Base-by-base conservation (phyloP, 345 rosid genomes). In the Garcia nutans region DNA sequence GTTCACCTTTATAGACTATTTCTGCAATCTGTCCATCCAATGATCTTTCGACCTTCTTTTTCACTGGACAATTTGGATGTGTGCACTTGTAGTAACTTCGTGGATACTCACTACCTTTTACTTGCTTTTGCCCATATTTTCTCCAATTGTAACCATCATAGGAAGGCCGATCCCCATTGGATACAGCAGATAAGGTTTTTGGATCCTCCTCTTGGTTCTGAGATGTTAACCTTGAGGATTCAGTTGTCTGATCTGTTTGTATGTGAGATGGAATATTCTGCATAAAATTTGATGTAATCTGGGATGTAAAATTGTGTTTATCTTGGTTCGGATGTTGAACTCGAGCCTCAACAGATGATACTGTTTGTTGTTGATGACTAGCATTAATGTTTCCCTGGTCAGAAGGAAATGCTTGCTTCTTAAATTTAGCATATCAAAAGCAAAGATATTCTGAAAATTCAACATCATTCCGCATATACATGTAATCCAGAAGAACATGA, bases 91-190 rank as follows among this genome's bases (percentile, higher is more conserved):
- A 96, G 79, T 96, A 96, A 83, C 99, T 92, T 73, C 99, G 83
- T 0, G 99, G 99, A 68, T 85, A 91, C 74, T 93, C 98, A 70
- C 99, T 96, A 77, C 98, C 97, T 86, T 96, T 96, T 24, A 93
- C 99, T 80, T 93, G 99, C 80, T 96, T 96, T 68, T 93, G 99
- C 66, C 99, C 99, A 45, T 96, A 96, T 74, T 96, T 96, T 79
- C 97, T 90, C 99, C 99, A 96, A 49, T 96, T 96, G 80, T 96
- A 96, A 54, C 99, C 99, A 50, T 96, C 98, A 75, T 85, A 85
- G 0, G 94, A 92, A 69, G 97, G 91, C 56, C 93, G 82, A 41
- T 92, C 91, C 61, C 9, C 74, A 13, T 70, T 78, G 22, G 81
- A 82, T 31, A 66, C 42, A 0, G 80, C 68, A 9, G 82, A 73